Conservation (phyloP, 768 basidiomycete genomes). For the Termitomyces titanicus region DNA sequence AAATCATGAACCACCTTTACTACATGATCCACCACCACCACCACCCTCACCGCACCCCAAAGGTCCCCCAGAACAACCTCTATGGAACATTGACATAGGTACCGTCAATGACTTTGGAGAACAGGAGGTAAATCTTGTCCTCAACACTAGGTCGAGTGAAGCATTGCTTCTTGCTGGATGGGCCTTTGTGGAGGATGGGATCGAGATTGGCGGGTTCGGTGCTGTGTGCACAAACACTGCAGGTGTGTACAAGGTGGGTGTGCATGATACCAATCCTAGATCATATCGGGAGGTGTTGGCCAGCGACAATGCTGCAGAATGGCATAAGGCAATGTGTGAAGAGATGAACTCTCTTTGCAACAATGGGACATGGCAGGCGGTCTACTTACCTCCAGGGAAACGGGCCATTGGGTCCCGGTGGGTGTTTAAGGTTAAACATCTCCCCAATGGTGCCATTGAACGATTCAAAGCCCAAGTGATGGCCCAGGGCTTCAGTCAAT, state of each 20-base stretch:
- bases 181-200: background rate
- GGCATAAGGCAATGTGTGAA: conserved; percentile 23
- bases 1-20: background rate
- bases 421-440: conserved; percentile 39
- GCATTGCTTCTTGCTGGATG: background rate
- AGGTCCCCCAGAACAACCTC: background rate
- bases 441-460: conserved; percentile 34
- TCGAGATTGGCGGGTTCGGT: background rate
- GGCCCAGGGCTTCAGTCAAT: conserved; percentile 35
- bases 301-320: conserved; percentile 13
- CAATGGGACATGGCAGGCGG: conserved; percentile 32
- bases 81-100: background rate
- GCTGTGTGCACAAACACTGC: background rate
- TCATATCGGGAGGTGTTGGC: conserved; percentile 18
- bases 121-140: background rate
- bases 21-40: background rate
- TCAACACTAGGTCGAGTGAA: background rate
- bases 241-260: conserved; percentile 1
- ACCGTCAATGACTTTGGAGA: background rate
- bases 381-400: conserved; percentile 27
- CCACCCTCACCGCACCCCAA: background rate
- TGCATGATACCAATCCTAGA: background rate
- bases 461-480: conserved; percentile 39
- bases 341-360: conserved; percentile 22
- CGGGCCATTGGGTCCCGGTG: conserved; percentile 32